Percentiles rank a stretch among this genome's conserved stretches.
Conservation (phyloP, 2,329 filamentous ascomycete species). For the Fusarium sarcochroum region DNA sequence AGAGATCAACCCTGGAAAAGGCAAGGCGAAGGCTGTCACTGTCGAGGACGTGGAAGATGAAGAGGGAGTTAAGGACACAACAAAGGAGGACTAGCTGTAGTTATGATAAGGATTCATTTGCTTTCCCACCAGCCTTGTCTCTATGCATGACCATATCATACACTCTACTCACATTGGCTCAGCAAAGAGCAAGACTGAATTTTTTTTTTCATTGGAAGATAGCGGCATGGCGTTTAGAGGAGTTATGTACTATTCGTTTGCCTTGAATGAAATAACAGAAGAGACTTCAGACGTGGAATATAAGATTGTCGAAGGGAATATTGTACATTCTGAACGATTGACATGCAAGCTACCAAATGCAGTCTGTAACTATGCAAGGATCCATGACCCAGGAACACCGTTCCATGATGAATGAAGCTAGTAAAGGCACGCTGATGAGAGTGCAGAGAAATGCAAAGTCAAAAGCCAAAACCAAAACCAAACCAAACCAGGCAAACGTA, state of each 20-base stretch:
- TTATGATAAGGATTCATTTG: neutral
- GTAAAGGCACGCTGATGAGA: conserved; percentile 18
- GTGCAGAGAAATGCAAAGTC: neutral
- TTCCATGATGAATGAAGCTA: conserved; percentile 26
- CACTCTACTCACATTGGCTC: neutral
- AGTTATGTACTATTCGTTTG: conserved; percentile 17
- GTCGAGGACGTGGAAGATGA: conserved; percentile 51
- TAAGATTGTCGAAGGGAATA: conserved; percentile 15
- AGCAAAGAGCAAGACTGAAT: conserved; percentile 18
- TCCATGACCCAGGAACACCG: conserved; percentile 28
- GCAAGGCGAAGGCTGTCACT: conserved; percentile 62
- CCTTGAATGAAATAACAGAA: neutral
- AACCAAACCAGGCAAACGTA: neutral
- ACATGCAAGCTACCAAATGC: conserved; percentile 19
- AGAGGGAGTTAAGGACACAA: conserved; percentile 7
- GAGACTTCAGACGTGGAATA: conserved; percentile 13
- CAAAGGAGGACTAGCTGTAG: conserved; percentile 28
- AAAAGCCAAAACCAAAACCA: neutral
- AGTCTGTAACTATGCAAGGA: conserved; percentile 16
- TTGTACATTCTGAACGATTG: conserved; percentile 24
- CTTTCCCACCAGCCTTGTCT: neutral
- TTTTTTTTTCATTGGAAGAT: conserved; percentile 15
- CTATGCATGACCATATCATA: neutral
- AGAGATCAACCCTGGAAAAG: conserved; percentile 50
- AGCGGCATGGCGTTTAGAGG: conserved; percentile 31